These are phyloP conservation scores for Amyloporia xantha DNA, from an alignment of 768 basidiomycete genomes.

Conservation along the genomic window DNA sequence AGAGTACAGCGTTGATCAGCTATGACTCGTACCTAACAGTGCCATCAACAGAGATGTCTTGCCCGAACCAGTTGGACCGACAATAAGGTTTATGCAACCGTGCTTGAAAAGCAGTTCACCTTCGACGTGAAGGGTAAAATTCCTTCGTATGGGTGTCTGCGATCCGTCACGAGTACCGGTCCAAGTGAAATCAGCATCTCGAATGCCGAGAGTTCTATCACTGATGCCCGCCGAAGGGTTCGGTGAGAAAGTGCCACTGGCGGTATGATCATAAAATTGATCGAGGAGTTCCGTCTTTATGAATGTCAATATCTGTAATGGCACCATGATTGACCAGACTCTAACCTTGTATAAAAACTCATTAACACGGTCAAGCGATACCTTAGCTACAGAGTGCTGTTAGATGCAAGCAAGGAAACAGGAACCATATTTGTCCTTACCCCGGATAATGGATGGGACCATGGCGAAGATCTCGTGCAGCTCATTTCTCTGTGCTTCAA, in stretches of 20 bases:
- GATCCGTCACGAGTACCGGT: conserved; percentile 31
- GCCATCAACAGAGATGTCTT: conserved; percentile 29
- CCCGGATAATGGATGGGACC: neutral
- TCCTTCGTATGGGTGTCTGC: conserved; percentile 6
- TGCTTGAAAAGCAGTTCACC: conserved; percentile 22
- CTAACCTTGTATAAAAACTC: conserved; percentile 27
- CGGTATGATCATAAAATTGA: no score
- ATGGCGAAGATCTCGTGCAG: neutral
- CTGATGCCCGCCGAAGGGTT: neutral
- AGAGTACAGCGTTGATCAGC: neutral
- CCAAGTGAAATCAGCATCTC: conserved; percentile 54
- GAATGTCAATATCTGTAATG: neutral
- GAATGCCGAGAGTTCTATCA: conserved; percentile 40
- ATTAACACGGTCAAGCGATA: conserved; percentile 33
- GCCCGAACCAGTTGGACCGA: conserved; percentile 27
- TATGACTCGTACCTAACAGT: conserved; percentile 16
- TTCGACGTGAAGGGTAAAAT: conserved; percentile 23
- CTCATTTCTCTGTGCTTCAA: neutral
- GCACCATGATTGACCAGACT: neutral
- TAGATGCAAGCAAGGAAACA: conserved; percentile 46
- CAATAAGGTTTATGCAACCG: conserved; percentile 24
- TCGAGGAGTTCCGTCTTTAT: conserved; percentile 9
- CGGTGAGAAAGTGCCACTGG: no score
- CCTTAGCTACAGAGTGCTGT: conserved; percentile 21
- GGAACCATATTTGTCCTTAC: conserved; percentile 36